Evolutionary conservation across 495 filamentous ascomycete genomes (phyloP).

Genomic region (Neurospora sp.): DNA sequence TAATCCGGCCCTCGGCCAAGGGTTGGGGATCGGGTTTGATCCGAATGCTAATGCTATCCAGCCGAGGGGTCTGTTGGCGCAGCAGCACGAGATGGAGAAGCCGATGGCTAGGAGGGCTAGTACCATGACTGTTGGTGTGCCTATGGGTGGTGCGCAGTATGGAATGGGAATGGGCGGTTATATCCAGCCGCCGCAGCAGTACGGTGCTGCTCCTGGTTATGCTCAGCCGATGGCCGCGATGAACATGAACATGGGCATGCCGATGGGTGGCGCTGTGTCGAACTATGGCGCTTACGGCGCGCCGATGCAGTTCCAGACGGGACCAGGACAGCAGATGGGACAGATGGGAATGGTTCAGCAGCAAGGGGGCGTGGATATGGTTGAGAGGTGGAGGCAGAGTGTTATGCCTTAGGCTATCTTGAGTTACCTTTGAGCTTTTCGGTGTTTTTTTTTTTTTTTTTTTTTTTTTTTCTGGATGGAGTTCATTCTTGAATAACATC

Average conservation of each 20-base stretch:
- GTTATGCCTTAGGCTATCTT: slow-evolving; percentile 39
- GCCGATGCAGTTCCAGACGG: slow-evolving; percentile 14
- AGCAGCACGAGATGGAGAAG: background rate
- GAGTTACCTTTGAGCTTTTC: too few species aligned
- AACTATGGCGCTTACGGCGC: slow-evolving; percentile 18
- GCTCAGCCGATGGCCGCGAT: background rate
- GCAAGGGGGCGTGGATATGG: slow-evolving; percentile 58
- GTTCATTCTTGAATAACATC: background rate
- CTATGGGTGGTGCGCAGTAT: background rate
- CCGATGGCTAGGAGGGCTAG: background rate
- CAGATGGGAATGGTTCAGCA: slow-evolving; percentile 10
- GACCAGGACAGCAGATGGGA: background rate
- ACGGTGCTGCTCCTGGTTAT: background rate
- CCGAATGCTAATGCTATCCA: background rate
- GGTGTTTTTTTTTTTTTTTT: background rate
- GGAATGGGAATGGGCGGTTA: background rate
- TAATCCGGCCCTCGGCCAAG: background rate
- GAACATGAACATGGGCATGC: background rate
- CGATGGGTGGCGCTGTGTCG: background rate
- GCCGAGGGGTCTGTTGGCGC: background rate
- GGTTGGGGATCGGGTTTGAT: background rate
- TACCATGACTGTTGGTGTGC: background rate
- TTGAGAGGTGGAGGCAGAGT: slow-evolving; percentile 86
- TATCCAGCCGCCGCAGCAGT: background rate
- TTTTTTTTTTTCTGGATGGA: background rate